These are phyloP conservation scores for Lippia alba DNA, from an alignment of 305 asterid species.

Conservation along the genomic window DNA sequence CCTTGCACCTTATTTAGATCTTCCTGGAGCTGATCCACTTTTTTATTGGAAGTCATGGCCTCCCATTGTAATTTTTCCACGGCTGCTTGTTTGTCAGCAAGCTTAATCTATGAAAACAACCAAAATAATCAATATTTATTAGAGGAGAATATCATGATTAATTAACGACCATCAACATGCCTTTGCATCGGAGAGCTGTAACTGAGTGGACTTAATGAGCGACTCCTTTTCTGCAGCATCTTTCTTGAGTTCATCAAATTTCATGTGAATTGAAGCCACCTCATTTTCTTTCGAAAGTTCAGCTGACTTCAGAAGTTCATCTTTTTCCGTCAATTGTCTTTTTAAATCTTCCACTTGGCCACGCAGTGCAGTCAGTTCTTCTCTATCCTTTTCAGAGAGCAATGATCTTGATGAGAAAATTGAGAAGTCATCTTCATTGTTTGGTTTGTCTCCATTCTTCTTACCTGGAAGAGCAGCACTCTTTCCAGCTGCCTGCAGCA, in stretches of 20 bases:
- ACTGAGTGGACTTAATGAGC: slow-evolving; percentile 66
- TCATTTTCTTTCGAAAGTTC: slow-evolving; percentile 63
- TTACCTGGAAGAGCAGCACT: slow-evolving; percentile 56
- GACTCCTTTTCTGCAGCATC: slow-evolving; percentile 76
- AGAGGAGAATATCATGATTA: background rate
- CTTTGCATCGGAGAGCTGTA: slow-evolving; percentile 86
- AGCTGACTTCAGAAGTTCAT: slow-evolving; percentile 73
- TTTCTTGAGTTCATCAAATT: slow-evolving; percentile 60
- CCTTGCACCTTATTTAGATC: slow-evolving; percentile 66
- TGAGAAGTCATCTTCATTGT: slow-evolving; percentile 55
- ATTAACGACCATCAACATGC: slow-evolving; percentile 37
- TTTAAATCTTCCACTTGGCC: slow-evolving; percentile 78
- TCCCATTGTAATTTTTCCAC: slow-evolving; percentile 94
- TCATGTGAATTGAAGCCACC: slow-evolving; percentile 52
- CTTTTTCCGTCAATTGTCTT: slow-evolving; percentile 70
- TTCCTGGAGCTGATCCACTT: slow-evolving; percentile 75
- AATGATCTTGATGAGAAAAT: slow-evolving; percentile 53
- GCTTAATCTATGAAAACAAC: slow-evolving; percentile 61
- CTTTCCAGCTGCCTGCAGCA: slow-evolving; percentile 70
- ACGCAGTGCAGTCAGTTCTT: slow-evolving; percentile 68
- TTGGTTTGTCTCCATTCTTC: slow-evolving; percentile 54
- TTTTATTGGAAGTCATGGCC: slow-evolving; percentile 68
- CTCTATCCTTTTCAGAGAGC: slow-evolving; percentile 74
- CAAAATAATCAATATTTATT: background rate
- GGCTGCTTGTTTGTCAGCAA: slow-evolving; percentile 98